Evolutionary conservation across 1,139 yeast species (phyloP).

Genomic region (Candida anutae): DNA sequence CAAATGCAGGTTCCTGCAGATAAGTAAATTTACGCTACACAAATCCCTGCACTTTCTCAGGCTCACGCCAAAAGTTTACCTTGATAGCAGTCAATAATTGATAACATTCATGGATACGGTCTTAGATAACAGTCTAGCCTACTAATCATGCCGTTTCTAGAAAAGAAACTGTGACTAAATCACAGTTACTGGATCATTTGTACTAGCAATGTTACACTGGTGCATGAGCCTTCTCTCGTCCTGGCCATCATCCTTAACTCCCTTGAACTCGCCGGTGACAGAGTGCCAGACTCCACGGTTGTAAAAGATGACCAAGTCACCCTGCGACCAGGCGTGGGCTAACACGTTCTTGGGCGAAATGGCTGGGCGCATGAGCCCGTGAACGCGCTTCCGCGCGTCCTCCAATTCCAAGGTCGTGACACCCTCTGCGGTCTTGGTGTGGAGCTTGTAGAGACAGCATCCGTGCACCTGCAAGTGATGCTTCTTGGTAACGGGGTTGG

Average conservation of each 20-base stretch:
- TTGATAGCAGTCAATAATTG: too few relatives aligned
- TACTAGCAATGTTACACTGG: conserved; percentile 86
- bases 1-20: too few relatives aligned
- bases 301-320: conserved; percentile 77
- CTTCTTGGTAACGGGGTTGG: conserved; percentile 78
- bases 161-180: too few relatives aligned
- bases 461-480: conserved; percentile 84
- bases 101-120: too few relatives aligned
- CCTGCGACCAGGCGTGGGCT: conserved; percentile 76
- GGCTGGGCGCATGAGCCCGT: conserved; percentile 77
- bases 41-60: too few relatives aligned
- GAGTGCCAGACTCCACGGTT: conserved; percentile 89
- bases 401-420: conserved; percentile 45
- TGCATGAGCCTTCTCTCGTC: conserved; percentile 83
- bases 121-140: too few relatives aligned
- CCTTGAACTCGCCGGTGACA: conserved; percentile 77
- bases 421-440: conserved; percentile 51
- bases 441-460: conserved; percentile 66
- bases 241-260: conserved; percentile 33
- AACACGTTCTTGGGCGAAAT: conserved; percentile 65
- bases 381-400: conserved; percentile 65
- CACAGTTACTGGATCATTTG: conserved; percentile 46
- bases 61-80: too few relatives aligned
- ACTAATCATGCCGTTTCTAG: too few relatives aligned
- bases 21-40: too few relatives aligned